Evolutionary conservation across 2,329 filamentous ascomycete genomes (phyloP).

Genomic region (Neonectria hederae): DNA sequence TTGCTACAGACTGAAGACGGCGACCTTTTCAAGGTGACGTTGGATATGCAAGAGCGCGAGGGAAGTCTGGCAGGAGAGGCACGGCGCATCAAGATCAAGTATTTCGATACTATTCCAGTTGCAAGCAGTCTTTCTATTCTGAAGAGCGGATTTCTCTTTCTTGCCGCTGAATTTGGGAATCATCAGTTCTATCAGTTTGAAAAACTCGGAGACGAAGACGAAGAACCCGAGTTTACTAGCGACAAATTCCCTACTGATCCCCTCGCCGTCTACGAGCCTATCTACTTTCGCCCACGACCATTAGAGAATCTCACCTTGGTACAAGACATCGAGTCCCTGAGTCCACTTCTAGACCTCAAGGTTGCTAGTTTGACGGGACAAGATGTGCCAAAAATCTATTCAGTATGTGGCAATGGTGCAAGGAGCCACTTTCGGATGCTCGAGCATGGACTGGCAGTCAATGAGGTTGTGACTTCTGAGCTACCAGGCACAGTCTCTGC

Average conservation of each 20-base stretch:
- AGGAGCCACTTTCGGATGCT: slow-evolving; percentile 90
- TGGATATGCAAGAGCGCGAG: slow-evolving; percentile 87
- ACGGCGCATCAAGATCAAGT: slow-evolving; percentile 87
- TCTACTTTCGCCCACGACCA: slow-evolving; percentile 84
- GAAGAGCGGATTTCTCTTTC: slow-evolving; percentile 94
- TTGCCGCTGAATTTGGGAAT: slow-evolving; percentile 91
- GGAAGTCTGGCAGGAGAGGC: slow-evolving; percentile 85
- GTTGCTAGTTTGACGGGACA: slow-evolving; percentile 90
- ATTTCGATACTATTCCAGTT: slow-evolving; percentile 94
- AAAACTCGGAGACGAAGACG: slow-evolving; percentile 93
- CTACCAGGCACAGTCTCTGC: slow-evolving; percentile 87
- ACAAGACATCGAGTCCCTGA: slow-evolving; percentile 87
- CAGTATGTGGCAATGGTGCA: slow-evolving; percentile 87
- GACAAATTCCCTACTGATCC: slow-evolving; percentile 84
- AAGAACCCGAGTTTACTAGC: slow-evolving; percentile 86
- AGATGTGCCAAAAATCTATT: slow-evolving; percentile 96
- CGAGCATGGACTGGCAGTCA: slow-evolving; percentile 91
- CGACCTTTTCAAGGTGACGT: slow-evolving; percentile 95
- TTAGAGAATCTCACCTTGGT: slow-evolving; percentile 85
- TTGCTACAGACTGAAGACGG: slow-evolving; percentile 95
- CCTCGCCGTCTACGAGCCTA: slow-evolving; percentile 74
- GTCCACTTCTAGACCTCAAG: slow-evolving; percentile 90
- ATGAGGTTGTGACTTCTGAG: slow-evolving; percentile 94
- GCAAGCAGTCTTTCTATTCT: slow-evolving; percentile 89
- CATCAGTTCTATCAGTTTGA: slow-evolving; percentile 97